Evolutionary conservation across 352 stramenopile genomes (phyloP).

Genomic region (Pythium dissimile): DNA sequence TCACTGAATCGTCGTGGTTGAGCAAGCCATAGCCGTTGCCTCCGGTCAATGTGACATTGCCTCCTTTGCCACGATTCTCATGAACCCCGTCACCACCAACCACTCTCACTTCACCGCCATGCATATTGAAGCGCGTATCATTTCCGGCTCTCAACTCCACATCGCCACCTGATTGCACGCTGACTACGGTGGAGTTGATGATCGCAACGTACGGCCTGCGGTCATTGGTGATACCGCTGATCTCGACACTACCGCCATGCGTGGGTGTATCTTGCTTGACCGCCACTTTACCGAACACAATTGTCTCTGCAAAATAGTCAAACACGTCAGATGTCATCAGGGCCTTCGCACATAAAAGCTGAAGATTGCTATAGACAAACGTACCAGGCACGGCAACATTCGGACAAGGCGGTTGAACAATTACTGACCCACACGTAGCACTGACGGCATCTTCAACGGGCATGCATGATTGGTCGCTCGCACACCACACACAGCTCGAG

Average conservation of each 20-base stretch:
- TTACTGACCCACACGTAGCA: slow-evolving; percentile 72
- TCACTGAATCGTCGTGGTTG: slow-evolving; percentile 73
- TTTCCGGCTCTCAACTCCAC: slow-evolving; percentile 61
- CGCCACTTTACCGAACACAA: slow-evolving; percentile 50
- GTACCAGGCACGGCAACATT: slow-evolving; percentile 61
- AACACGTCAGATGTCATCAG: background rate
- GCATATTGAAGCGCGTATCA: slow-evolving; percentile 68
- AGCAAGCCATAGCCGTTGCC: slow-evolving; percentile 60
- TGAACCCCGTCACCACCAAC: slow-evolving; percentile 66
- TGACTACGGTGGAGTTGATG: slow-evolving; percentile 36
- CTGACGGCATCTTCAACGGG: slow-evolving; percentile 80
- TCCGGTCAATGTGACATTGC: slow-evolving; percentile 64
- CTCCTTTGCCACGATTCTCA: slow-evolving; percentile 74
- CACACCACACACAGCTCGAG: slow-evolving; percentile 88
- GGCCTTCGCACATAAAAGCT: background rate
- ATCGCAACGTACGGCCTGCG: slow-evolving; percentile 34
- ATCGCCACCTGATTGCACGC: slow-evolving; percentile 41
- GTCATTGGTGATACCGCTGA: slow-evolving; percentile 38
- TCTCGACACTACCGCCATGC: slow-evolving; percentile 29
- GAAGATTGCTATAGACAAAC: slow-evolving; percentile 12
- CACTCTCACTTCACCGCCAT: slow-evolving; percentile 49
- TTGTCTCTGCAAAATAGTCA: slow-evolving; percentile 32
- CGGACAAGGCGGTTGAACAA: slow-evolving; percentile 88
- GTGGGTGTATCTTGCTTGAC: slow-evolving; percentile 46
- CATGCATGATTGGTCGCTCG: slow-evolving; percentile 80